Conservation (phyloP, 2,329 filamentous ascomycete species). For the Colletotrichum acutatum region DNA sequence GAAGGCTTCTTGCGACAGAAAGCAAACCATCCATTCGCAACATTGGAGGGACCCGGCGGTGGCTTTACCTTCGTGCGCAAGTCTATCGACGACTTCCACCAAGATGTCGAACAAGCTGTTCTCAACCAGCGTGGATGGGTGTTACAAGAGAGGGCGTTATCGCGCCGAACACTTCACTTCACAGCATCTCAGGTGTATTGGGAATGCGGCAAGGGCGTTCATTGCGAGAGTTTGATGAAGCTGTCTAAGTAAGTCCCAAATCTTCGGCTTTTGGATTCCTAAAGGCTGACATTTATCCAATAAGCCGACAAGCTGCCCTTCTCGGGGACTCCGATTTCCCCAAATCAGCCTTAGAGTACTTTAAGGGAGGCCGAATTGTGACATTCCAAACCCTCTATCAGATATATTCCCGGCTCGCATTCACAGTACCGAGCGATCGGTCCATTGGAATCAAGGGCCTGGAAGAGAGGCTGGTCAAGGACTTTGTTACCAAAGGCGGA, state of each 20-base stretch:
- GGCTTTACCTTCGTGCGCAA: background rate
- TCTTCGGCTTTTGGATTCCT: background rate
- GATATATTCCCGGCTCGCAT: background rate
- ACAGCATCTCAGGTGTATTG: background rate
- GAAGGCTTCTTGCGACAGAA: background rate
- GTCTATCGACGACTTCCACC: background rate
- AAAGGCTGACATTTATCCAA: background rate
- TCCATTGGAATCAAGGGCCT: slow-evolving; percentile 1
- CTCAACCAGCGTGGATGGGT: background rate
- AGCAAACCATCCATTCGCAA: background rate
- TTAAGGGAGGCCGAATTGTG: background rate
- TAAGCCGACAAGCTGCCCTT: background rate
- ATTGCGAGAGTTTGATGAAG: background rate
- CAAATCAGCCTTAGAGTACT: background rate
- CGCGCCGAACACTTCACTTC: background rate
- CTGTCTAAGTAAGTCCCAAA: background rate
- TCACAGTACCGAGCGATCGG: background rate
- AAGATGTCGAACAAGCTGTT: background rate
- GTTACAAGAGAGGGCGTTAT: background rate
- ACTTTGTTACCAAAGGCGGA: background rate
- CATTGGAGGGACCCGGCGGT: too few species aligned
- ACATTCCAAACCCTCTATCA: background rate
- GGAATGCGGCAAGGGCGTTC: background rate
- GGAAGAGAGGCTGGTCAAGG: background rate
- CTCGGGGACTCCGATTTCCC: background rate